Evolutionary conservation across 2,329 filamentous ascomycete species (phyloP), one percentile per base, ranked within the genome.

Genomic region (Aplosporella prunicola): DNA sequence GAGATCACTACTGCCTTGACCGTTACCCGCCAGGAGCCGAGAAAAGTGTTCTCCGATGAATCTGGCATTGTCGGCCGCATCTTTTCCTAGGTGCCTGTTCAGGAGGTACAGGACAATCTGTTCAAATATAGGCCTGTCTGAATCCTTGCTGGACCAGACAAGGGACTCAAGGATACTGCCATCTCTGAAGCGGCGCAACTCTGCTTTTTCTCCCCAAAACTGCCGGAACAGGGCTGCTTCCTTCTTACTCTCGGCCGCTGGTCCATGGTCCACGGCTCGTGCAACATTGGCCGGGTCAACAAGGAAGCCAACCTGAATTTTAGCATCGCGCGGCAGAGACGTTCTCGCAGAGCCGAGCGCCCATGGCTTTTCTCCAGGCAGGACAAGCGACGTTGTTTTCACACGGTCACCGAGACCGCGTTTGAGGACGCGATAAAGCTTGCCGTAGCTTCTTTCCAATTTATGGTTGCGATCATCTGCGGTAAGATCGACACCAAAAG

Each of bases 181-280:
- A 52, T 96, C 87, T 51, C 88, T 93, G 68, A 98, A 98, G 14
- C 91, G 82, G 46, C 91, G 77, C 30, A 98, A 69, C 58, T 98
- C 91, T 1, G 91, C 76, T 56, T 91, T 93, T 8, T 89, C 81
- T 5, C 89, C 91, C 91, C 93, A 98, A 56, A 98, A 96, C 22
- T 80, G 76, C 23, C 85, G 82, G 58, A 95, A 98, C 20, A 71
- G 72, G 8, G 78, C 77, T 16, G 87, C 82, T 45, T 86, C 84
- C 45, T 82, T 78, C 58, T 89, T 87, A 43, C 91, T 75, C 53
- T 96, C 88, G 2, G 86, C 84, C 1, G 80, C 66, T 5, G 91
- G 91, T 0, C 91, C 91, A 55, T 87, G 83, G 47, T 98, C 91
- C 44, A 95, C 82, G 31, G 79, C 72, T 20, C 88, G 80, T 39